Base-by-base conservation (phyloP, 177 flowering plant species). In the Vitis hybrid region DNA sequence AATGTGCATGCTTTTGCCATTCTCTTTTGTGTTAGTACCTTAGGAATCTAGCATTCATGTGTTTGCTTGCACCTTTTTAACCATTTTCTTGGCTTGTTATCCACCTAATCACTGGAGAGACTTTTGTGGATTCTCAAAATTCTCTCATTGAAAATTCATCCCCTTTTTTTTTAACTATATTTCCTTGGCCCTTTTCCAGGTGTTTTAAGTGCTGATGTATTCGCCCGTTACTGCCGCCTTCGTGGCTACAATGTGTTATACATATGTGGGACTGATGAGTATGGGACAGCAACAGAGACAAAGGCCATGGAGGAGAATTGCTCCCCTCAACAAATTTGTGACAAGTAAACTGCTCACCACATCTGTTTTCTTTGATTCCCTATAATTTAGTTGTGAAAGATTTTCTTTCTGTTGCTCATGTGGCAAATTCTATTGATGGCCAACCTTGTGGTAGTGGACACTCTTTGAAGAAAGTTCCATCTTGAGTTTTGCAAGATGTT, bases 301-400 rank as follows among this genome's bases (percentile, higher is more conserved):
- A 84, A 84, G 71, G 85, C 88, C 9, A 19, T 84, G 81, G 88
- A 84, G 62, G 88, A 84, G 78, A 84, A 84, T 21, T 82, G 88
- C 66, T 59, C 78, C 11, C 88, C 88, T 12, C 70, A 84, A 51
- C 76, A 84, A 72, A 82, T 84, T 67, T 84, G 88, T 65, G 85
- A 84, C 77, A 84, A 82, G 88, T 84, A 82, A 64, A 10, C 30
- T 67, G 52, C 49, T 58, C 52, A 40, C n/a, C 19, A 49, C 40
- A 48, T 27, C 61, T 14, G 13, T 9, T 2, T 46, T 50, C 65
- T 8, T 35, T 56, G 11, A 52, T 2, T 60, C 48, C 12, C 1
- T n/a, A 11, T 59, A 10, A 24, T 59, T 14, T 54, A 4, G n/a
- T 12, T 70, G 35, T 1, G 16, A 18, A 15, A 24, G 1, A 46